Evolutionary conservation across 257 asterid species (phyloP), one percentile per base, ranked within the genome.

Genomic region (Anisodus acutangulus): DNA sequence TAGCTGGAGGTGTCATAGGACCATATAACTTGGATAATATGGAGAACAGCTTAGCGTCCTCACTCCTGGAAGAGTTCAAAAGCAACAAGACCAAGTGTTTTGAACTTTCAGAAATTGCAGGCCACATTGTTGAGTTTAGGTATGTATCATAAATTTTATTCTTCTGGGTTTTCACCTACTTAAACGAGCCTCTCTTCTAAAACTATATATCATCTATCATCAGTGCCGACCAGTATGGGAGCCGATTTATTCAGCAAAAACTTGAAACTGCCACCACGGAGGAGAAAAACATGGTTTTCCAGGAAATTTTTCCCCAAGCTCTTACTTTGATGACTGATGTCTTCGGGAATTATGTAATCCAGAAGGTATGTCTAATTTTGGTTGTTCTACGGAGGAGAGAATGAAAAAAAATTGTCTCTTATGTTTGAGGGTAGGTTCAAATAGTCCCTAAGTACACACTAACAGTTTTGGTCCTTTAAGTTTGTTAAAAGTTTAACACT

Each of bases 121-220:
- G 98, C 6, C 98, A 96, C 62, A 98, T 94, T 79, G 97, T 94
- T 87, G 99, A 96, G 80, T 96, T 96, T 86, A 96, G 99, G 99
- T 96, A 86, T 37, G 83, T 45, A 31, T 67, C 83, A 31, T 7
- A 41, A 6, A 19, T 26, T 41, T 35, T 62, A 19, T 68, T 43
- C 70, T 49, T 37, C 45, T 59, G 3, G 16, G 37, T 81, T 60
- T 68, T 85, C 6, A 11, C 19, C 55, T 6, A 54, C 63, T 81
- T 87, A 47, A 72, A 82, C 62, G 22, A 22, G 78, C 60, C 82
- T 89, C 74, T 68, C 17, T 74, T 86, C 85, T 85, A 45, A 58
- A 53, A 81, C 15, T 63, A 13, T 15, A 37, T 53, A 31, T 47
- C 80, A 60, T 85, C 72, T 85, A 47, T 85, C 45, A 71, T 57